Evolutionary conservation across 2,329 filamentous ascomycete genomes (phyloP).

Genomic region (Oidium heveae): DNA sequence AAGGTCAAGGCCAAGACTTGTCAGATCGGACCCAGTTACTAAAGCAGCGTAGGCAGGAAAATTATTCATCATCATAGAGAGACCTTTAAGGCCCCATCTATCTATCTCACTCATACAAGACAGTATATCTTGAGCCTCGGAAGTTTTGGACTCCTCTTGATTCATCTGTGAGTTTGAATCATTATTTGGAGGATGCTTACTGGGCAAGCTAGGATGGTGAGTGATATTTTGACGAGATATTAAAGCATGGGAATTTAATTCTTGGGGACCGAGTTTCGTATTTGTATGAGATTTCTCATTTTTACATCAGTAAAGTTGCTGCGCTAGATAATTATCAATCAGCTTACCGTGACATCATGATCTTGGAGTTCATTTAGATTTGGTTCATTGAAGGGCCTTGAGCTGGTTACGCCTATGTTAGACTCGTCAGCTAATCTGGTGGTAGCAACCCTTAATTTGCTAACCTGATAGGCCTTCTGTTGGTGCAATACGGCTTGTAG

Average conservation of each 20-base stretch:
- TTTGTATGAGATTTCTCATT: slow-evolving; percentile 7
- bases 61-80: slow-evolving; percentile 33
- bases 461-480: slow-evolving; percentile 11
- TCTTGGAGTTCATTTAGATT: slow-evolving; percentile 6
- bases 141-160: slow-evolving; percentile 9
- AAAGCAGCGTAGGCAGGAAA: slow-evolving; percentile 36
- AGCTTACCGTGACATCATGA: slow-evolving; percentile 9
- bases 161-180: slow-evolving; percentile 7
- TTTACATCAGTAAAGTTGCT: neutral
- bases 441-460: neutral
- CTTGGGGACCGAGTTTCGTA: slow-evolving; percentile 7
- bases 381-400: slow-evolving; percentile 10
- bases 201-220: slow-evolving; percentile 5
- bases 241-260: slow-evolving; percentile 4
- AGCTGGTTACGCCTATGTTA: slow-evolving; percentile 7
- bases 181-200: slow-evolving; percentile 6
- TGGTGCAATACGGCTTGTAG: slow-evolving; percentile 15
- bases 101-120: slow-evolving; percentile 35
- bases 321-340: neutral
- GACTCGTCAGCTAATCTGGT: neutral
- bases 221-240: slow-evolving; percentile 8
- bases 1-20: slow-evolving; percentile 30
- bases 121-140: slow-evolving; percentile 28
- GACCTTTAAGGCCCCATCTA: slow-evolving; percentile 38
- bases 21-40: slow-evolving; percentile 32